These are phyloP conservation scores for Colletotrichum salicis DNA, from an alignment of 2,329 filamentous ascomycete species.

Conservation along the genomic window DNA sequence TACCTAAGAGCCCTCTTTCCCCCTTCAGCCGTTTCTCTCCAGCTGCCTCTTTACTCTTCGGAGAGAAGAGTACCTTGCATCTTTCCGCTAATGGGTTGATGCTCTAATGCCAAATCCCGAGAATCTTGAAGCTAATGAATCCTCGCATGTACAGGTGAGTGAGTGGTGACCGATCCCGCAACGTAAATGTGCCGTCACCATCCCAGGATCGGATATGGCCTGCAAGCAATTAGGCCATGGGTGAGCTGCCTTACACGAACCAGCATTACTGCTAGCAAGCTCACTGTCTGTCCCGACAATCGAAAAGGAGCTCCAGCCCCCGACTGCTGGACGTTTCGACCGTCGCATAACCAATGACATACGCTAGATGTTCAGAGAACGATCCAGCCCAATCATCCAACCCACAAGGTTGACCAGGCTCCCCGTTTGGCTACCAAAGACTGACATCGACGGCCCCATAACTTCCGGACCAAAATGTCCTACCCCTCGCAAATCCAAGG, in stretches of 20 bases:
- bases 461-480: slow-evolving; percentile 34
- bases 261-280: neutral
- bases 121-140: neutral
- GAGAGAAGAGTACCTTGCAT: neutral
- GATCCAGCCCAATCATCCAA: slow-evolving; percentile 32
- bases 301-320: slow-evolving; percentile 13
- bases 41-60: neutral
- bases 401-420: slow-evolving; percentile 21
- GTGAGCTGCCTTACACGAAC: too few species aligned
- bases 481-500: neutral
- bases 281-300: neutral
- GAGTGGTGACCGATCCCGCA: neutral
- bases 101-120: neutral
- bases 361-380: neutral
- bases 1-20: neutral
- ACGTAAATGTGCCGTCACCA: slow-evolving; percentile 29
- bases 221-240: neutral
- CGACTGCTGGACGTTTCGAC: neutral
- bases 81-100: neutral
- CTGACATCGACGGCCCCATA: slow-evolving; percentile 26
- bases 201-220: neutral
- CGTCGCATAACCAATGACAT: slow-evolving; percentile 13
- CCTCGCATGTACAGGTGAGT: neutral
- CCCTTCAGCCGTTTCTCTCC: neutral
- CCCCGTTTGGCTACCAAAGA: slow-evolving; percentile 24